phyloP scores from a whole-genome alignment of 2,329 filamentous ascomycete genomes.

The Tothia fuscella region DNA sequence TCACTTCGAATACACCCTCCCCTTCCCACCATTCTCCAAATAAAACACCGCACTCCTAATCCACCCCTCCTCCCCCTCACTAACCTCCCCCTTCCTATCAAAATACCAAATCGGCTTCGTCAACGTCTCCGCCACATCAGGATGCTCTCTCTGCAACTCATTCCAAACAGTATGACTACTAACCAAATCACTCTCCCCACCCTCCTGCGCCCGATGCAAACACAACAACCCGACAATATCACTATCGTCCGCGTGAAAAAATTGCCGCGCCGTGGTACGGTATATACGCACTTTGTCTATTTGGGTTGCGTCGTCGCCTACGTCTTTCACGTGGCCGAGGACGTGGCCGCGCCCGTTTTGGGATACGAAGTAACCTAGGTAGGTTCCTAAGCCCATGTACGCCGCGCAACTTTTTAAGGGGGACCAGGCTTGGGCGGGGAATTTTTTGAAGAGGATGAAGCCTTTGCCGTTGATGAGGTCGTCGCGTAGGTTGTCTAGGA shows the following conservation, averaged over 20 bases:
- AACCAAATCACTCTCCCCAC: constrained; percentile 73
- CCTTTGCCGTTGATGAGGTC: constrained; percentile 75
- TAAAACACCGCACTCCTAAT: constrained; percentile 64
- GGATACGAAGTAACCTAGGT: constrained; percentile 77
- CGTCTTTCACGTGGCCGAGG: constrained; percentile 79
- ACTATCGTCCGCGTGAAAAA: constrained; percentile 73
- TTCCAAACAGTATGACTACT: constrained; percentile 76
- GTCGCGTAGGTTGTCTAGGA: constrained; percentile 44
- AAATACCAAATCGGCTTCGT: constrained; percentile 81
- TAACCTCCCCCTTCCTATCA: constrained; percentile 77
- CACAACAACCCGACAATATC: constrained; percentile 79
- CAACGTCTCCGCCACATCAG: constrained; percentile 65
- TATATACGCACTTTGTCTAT: constrained; percentile 86
- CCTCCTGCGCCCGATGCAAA: constrained; percentile 63
- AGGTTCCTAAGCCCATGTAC: constrained; percentile 79
- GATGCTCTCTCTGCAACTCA: constrained; percentile 58
- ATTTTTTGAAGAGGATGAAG: constrained; percentile 79
- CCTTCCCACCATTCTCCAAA: constrained; percentile 51
- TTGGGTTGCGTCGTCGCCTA: constrained; percentile 67
- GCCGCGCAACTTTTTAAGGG: constrained; percentile 69
- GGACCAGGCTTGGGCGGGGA: constrained; percentile 67
- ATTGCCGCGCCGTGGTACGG: constrained; percentile 73
- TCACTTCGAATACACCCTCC: constrained; percentile 59
- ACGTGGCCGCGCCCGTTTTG: constrained; percentile 81
- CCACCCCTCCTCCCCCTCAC: constrained; percentile 61